Evolutionary conservation across 139 green algal genomes (phyloP), one percentile per base, ranked within the genome.

Genomic region (Mesotaenium endlicherianum): DNA sequence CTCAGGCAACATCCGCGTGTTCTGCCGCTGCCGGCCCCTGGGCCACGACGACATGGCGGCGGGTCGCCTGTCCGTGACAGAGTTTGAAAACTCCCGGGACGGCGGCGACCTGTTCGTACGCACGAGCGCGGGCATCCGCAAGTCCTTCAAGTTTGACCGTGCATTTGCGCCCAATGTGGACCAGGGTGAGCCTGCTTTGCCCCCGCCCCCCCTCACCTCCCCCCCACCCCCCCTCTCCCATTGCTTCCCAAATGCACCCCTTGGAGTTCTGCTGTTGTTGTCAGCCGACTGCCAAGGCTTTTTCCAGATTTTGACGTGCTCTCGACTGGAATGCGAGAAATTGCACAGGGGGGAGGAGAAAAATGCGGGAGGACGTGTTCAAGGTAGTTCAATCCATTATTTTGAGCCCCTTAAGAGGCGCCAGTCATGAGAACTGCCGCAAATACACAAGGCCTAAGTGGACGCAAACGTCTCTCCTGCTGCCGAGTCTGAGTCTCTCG

Each of bases 81-180:
- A 71, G 4, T 50, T 89, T 36, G 70, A 70, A 17, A 4, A 8
- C 2, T 50, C 39, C 17, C 60, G 30, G 42, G 80, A 79, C 16
- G 58, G 79, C 44, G 86, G 36, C 42, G 36, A 81, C 38, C 50
- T 88, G 0, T 39, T 76, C 5, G 58, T 88, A 17, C 76, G 83
- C 17, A 41, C 77, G 39, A 42, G 34, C 31, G 64, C 44, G 39
- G 44, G n/a, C 75, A 38, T 14, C 30, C 16, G 43, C 40, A 88
- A 92, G 44, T 70, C 78, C 16, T 94, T 94, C 67, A 82, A 84
- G 47, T 95, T 95, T 77, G 94, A 97, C 91, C 84, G 89, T 17
- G 93, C 96, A 39, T 99, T 99, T 89, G 88, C 75, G 17, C 89
- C 93, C 0, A 71, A 91, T 14, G 82, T 88, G 5, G 82, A 47